Percentiles rank a stretch among this genome's conserved stretches.
These are phyloP conservation scores for Theobroma cacao DNA, from an alignment of 345 rosid species.

Conservation along the genomic window DNA sequence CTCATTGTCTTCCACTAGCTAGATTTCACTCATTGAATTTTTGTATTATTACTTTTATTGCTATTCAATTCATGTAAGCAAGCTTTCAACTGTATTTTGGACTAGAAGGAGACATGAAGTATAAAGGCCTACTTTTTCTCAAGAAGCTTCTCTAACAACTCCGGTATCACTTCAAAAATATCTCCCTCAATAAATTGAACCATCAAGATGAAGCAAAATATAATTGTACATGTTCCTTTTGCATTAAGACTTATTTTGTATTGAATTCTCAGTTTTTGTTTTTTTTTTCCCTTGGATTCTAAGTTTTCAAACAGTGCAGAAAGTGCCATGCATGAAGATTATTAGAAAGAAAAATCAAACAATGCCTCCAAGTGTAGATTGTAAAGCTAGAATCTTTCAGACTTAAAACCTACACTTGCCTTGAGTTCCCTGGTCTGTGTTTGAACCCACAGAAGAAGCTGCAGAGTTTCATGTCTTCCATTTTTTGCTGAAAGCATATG, in stretches of 20 bases:
- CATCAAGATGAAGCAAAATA: not conserved
- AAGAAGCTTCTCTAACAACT: conserved; percentile 76
- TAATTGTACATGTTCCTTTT: not conserved
- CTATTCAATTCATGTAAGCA: not conserved
- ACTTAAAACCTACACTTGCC: not conserved
- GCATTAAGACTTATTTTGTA: not conserved
- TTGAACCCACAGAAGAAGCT: no score
- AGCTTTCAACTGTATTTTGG: not conserved
- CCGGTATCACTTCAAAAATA: conserved; percentile 86
- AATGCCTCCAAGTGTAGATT: no score
- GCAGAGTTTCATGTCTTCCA: no score
- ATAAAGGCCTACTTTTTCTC: conserved; percentile 49
- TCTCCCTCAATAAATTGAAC: conserved; percentile 42
- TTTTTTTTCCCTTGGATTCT: not conserved
- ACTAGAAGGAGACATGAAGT: not conserved
- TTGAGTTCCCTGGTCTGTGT: not conserved
- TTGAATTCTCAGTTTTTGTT: not conserved
- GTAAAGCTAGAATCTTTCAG: not conserved
- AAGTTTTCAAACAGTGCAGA: not conserved
- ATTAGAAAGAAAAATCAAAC: not conserved
- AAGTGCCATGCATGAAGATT: no score
- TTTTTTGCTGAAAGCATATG: no score
- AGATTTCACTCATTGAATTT: no score
- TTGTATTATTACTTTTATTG: not conserved
- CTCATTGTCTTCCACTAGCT: no score